Base-by-base conservation (phyloP, 2,329 filamentous ascomycete genomes). In the Pseudogymnoascus pannorum region DNA sequence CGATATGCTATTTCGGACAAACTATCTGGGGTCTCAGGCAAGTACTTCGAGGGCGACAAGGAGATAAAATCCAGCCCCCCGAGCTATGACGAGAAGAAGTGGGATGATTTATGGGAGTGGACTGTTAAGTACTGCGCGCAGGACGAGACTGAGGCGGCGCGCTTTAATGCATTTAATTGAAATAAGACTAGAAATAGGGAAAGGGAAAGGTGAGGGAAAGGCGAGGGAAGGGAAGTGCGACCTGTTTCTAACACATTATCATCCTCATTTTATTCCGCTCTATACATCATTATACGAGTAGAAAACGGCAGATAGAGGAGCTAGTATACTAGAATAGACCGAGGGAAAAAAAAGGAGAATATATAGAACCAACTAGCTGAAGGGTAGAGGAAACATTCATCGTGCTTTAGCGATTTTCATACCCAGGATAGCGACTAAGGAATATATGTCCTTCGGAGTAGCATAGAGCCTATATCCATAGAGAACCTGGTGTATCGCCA, bases 241-340 rank as follows among this genome's bases (percentile, higher is more conserved):
- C n/a, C n/a, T n/a, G n/a, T n/a, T n/a, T n/a, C n/a, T n/a, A n/a
- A n/a, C n/a, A n/a, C n/a, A n/a, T n/a, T n/a, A n/a, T n/a, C n/a
- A n/a, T n/a, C n/a, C n/a, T n/a, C n/a, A n/a, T n/a, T n/a, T n/a
- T n/a, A n/a, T n/a, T n/a, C n/a, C n/a, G n/a, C n/a, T n/a, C n/a
- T n/a, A n/a, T n/a, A n/a, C n/a, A n/a, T n/a, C n/a, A 87, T 66
- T 83, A 86, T 59, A 84, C 84, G 65, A 81, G 79, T 18, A 78
- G 81, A 60, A 79, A 81, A 66, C 76, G 82, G 62, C 85, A 87
- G 70, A 78, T 84, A 35, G 84, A 87, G 67, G 85, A 87, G 72
- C 70, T 87, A 63, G 75, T 87, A 72, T 87, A 86, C 67, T 87
- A 85, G 85, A 87, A 87, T 68, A 76, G 80, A 2, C 65, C 84